Base-by-base conservation (phyloP, 2,329 filamentous ascomycete genomes). In the Orbilia blumenaviensis region DNA sequence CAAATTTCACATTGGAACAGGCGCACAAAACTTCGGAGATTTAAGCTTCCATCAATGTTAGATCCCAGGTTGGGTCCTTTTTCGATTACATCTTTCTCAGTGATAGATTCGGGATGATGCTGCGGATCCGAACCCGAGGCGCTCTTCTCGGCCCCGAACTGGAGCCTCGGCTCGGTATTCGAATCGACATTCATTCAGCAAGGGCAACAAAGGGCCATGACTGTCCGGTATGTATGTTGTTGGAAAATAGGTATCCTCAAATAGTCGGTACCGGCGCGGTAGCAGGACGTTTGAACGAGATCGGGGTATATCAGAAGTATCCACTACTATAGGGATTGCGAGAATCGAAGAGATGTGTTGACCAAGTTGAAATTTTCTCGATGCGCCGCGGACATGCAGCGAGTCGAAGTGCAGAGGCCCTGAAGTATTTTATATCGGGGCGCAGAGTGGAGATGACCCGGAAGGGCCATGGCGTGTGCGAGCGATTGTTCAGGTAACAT, bases 1-100 rank as follows among this genome's bases (percentile, higher is more conserved):
- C 94, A 97, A 77, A 87, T 84, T 9, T 87, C 87, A 81, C 94
- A 97, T 83, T 96, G 92, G 63, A 95, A 86, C 42, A 95, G 84
- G 46, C 90, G 89, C 77, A 96, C 86, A 66, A 93, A 85, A 69
- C 87, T 84, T 78, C 91, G 86, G 16, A 88, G 87, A 81, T 90
- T 85, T 78, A 84, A 83, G 78, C 85, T 83, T 32, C 87, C 85
- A 77, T 85, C 84, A 74, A 88, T 9, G 8, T 9, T 29, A 42
- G 32, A 5, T 21, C n/a, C 16, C 29, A 4, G 34, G 29, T 16
- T 27, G 32, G n/a, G 52, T 23, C 4, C n/a, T 3, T 23, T 23
- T 1, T 12, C 2, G 44, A 7, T 14, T 27, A 25, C 42, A 50
- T 36, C 10, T 27, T 62, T 62, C 41, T 62, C 66, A 14, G 44